phyloP scores from a whole-genome alignment of 2,329 filamentous ascomycete genomes.

The Fusarium sp. region DNA sequence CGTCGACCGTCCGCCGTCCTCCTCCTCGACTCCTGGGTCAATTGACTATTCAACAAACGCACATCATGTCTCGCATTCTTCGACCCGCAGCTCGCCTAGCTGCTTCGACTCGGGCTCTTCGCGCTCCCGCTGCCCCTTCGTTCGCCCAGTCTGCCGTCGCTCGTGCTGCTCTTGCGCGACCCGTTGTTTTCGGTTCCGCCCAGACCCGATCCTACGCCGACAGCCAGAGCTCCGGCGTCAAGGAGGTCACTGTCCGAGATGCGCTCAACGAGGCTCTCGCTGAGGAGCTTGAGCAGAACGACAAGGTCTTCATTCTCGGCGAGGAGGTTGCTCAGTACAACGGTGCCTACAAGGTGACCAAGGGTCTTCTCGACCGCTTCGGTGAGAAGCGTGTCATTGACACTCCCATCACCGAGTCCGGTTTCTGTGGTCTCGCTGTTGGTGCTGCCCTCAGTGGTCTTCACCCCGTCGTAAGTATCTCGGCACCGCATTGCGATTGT shows the following conservation, averaged over 20 bases:
- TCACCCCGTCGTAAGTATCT: conserved; percentile 83
- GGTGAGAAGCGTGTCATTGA: conserved; percentile 98
- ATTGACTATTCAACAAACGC: conserved; percentile 38
- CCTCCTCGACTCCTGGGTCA: conserved; percentile 34
- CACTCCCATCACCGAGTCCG: conserved; percentile 97
- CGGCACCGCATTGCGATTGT: not conserved
- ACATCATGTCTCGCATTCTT: conserved; percentile 63
- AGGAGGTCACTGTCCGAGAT: conserved; percentile 97
- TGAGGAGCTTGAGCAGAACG: conserved; percentile 94
- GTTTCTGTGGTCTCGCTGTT: conserved; percentile 92
- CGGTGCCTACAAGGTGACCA: conserved; percentile 99
- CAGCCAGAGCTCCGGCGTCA: conserved; percentile 65
- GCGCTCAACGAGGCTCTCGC: conserved; percentile 97
- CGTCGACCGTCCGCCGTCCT: conserved; percentile 22
- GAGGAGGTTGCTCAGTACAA: conserved; percentile 99
- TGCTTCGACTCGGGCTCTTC: conserved; percentile 54
- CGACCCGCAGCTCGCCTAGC: conserved; percentile 63
- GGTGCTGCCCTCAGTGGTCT: conserved; percentile 95
- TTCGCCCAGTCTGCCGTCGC: conserved; percentile 53
- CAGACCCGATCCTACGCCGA: conserved; percentile 69
- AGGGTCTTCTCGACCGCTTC: conserved; percentile 95
- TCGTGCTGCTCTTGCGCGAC: conserved; percentile 52
- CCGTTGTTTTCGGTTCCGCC: conserved; percentile 52
- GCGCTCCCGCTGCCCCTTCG: conserved; percentile 50
- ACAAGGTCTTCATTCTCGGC: conserved; percentile 94